phyloP scores from a whole-genome alignment of 345 rosid genomes.

The Acer negundo region DNA sequence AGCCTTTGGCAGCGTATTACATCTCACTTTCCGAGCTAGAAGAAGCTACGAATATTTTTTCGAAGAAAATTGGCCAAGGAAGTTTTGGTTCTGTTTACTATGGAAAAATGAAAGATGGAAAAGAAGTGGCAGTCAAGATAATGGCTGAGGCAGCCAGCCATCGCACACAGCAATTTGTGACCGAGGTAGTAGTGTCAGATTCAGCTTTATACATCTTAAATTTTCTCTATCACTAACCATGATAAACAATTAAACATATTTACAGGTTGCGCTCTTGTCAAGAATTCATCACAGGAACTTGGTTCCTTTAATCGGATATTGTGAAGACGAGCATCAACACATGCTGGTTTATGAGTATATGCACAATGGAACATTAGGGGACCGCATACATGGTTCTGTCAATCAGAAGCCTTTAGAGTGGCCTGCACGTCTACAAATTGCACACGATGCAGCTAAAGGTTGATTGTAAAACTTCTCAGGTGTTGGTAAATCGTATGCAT shows the following conservation, averaged over 20 bases:
- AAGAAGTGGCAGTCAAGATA: constrained; percentile 90
- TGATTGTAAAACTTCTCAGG: constrained; percentile 18
- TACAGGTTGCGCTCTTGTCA: constrained; percentile 39
- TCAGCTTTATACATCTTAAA: background rate
- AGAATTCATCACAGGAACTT: constrained; percentile 97
- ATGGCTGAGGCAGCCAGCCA: constrained; percentile 72
- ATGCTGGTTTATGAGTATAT: constrained; percentile 89
- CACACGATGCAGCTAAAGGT: constrained; percentile 98
- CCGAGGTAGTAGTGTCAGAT: constrained; percentile 69
- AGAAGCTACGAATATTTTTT: constrained; percentile 75
- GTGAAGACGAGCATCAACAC: constrained; percentile 76
- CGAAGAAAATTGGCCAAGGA: constrained; percentile 85
- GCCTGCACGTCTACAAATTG: constrained; percentile 73
- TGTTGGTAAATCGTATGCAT: constrained; percentile 5
- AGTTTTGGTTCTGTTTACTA: constrained; percentile 92
- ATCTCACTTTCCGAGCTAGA: constrained; percentile 71
- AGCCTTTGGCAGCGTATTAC: constrained; percentile 61
- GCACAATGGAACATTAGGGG: constrained; percentile 93
- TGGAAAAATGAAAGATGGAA: constrained; percentile 94
- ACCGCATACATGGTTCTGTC: constrained; percentile 73
- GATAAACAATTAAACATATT: constrained; percentile 22
- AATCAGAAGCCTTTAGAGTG: constrained; percentile 67
- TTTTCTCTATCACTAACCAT: too few relatives aligned
- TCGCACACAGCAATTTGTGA: constrained; percentile 78
- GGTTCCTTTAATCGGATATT: constrained; percentile 94